These are phyloP conservation scores for Vigna unguiculata DNA, from an alignment of 306 rosid species.

Conservation along the genomic window DNA sequence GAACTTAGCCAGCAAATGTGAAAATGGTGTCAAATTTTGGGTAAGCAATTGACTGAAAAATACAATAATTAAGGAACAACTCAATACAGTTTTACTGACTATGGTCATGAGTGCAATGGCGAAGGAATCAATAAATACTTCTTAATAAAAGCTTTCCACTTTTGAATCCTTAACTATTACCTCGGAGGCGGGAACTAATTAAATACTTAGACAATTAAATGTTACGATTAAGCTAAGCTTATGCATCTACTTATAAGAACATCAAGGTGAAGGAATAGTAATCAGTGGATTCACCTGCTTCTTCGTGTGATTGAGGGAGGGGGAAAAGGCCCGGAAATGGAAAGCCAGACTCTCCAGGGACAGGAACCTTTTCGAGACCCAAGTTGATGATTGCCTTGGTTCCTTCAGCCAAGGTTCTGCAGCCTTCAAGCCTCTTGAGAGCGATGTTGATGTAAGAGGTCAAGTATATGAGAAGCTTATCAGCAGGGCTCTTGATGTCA, in stretches of 20 bases:
- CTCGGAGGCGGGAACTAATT: not conserved
- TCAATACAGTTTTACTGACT: not conserved
- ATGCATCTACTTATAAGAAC: not conserved
- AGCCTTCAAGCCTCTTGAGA: conserved; percentile 91
- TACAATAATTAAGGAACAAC: not conserved
- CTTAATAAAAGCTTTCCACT: not conserved
- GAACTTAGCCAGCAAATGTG: conserved; percentile 19
- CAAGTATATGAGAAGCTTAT: conserved; percentile 93
- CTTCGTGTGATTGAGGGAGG: conserved; percentile 73
- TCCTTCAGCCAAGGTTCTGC: conserved; percentile 98
- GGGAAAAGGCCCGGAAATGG: conserved; percentile 94
- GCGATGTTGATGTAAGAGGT: conserved; percentile 91
- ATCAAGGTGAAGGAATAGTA: conserved; percentile 6
- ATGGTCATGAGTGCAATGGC: not conserved
- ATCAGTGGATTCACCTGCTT: conserved; percentile 72
- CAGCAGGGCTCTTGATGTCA: conserved; percentile 91
- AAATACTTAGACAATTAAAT: conserved; percentile 2
- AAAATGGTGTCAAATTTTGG: conserved; percentile 8
- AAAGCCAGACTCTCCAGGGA: conserved; percentile 89
- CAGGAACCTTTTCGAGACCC: conserved; percentile 92
- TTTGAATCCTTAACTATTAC: not conserved
- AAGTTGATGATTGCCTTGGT: conserved; percentile 91
- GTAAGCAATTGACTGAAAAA: conserved; percentile 6
- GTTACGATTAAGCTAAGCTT: conserved; percentile 21
- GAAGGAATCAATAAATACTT: not conserved